Evolutionary conservation across 805 yeast genomes (phyloP).

Genomic region (Starmerella lactis-condensi): DNA sequence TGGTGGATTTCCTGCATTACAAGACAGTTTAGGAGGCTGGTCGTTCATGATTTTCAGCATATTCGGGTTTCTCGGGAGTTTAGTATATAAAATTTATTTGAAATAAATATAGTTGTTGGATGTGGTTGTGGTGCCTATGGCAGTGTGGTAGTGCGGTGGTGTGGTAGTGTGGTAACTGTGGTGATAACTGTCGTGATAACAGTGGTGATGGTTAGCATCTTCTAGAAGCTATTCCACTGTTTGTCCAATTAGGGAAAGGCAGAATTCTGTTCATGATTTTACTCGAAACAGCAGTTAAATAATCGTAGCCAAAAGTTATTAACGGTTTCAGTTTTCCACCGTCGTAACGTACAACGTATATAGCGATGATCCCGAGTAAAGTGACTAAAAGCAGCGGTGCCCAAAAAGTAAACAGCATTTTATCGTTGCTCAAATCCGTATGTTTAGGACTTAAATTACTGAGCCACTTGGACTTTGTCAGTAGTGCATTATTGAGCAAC

Average conservation of each 20-base stretch:
- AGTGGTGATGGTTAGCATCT: too few relatives aligned
- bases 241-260: too few relatives aligned
- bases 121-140: not conserved
- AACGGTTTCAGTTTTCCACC: too few relatives aligned
- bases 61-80: slow-evolving; percentile 24
- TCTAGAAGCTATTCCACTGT: too few relatives aligned
- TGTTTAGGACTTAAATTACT: too few relatives aligned
- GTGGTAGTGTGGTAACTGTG: too few relatives aligned
- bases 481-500: too few relatives aligned
- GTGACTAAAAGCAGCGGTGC: slow-evolving; percentile 44
- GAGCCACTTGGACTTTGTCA: too few relatives aligned
- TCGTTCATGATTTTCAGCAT: slow-evolving; percentile 48
- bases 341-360: slow-evolving; percentile 8
- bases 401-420: slow-evolving; percentile 81
- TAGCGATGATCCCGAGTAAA: slow-evolving; percentile 5
- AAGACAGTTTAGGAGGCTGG: slow-evolving; percentile 49
- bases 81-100: not conserved
- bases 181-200: too few relatives aligned
- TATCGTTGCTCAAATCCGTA: slow-evolving; percentile 45
- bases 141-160: slow-evolving; percentile 2
- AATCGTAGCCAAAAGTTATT: too few relatives aligned
- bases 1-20: slow-evolving; percentile 56
- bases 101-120: not conserved
- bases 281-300: too few relatives aligned
- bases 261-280: slow-evolving; percentile 7